phyloP scores from a whole-genome alignment of 2,329 filamentous ascomycete genomes.

The Sporothrix variecibatus region DNA sequence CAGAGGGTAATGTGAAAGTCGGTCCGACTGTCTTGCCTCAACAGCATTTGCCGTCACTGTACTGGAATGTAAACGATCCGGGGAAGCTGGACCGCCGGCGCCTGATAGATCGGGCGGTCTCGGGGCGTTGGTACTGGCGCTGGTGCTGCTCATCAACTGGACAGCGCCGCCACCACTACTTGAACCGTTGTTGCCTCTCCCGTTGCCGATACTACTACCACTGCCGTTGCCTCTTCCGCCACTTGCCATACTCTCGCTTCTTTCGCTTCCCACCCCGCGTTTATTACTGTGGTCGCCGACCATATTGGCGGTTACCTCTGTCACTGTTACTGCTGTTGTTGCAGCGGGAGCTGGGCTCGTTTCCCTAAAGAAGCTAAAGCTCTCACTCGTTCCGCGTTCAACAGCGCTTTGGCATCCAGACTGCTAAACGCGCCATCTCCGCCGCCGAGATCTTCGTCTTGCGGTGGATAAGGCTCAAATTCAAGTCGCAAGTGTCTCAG shows the following conservation, averaged over 20 bases:
- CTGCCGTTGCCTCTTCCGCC: neutral
- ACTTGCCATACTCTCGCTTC: neutral
- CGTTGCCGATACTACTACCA: neutral
- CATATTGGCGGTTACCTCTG: neutral
- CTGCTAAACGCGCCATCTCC: slow-evolving; percentile 33
- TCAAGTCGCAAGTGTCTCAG: slow-evolving; percentile 58
- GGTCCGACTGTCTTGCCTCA: slow-evolving; percentile 18
- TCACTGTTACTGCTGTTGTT: neutral
- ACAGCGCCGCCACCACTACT: neutral
- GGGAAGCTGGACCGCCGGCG: neutral
- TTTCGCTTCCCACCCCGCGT: neutral
- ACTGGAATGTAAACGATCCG: neutral
- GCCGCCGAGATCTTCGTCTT: slow-evolving; percentile 36
- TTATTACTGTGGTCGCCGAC: neutral
- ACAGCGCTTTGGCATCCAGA: slow-evolving; percentile 47
- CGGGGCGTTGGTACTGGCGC: neutral
- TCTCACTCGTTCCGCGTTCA: slow-evolving; percentile 41
- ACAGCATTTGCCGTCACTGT: neutral
- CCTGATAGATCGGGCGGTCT: neutral
- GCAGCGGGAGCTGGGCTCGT: slow-evolving; percentile 7
- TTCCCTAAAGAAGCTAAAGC: slow-evolving; percentile 52
- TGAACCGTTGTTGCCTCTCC: neutral
- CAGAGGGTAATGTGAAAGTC: slow-evolving; percentile 26
- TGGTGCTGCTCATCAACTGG: too few species aligned
- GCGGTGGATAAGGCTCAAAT: slow-evolving; percentile 49